These are phyloP conservation scores for Dothiorella sarmentorum DNA, from an alignment of 2,329 filamentous ascomycete genomes.

Conservation along the genomic window DNA sequence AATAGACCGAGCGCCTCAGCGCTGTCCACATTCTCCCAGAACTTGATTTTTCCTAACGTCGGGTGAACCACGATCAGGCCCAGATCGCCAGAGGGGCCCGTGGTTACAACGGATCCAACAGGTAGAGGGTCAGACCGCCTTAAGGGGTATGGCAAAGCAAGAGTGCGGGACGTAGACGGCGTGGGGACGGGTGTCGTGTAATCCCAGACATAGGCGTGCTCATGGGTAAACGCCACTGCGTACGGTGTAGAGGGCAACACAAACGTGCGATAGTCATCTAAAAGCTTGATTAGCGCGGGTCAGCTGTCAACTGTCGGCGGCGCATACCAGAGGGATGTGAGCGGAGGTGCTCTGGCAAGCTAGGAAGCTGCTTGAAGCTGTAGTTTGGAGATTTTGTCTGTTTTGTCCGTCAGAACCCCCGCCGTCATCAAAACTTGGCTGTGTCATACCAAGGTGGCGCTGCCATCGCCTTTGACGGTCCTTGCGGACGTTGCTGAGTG, in stretches of 20 bases:
- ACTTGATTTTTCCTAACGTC: constrained; percentile 77
- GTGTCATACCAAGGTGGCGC: constrained; percentile 61
- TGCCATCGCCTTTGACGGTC: constrained; percentile 66
- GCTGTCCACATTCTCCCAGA: constrained; percentile 93
- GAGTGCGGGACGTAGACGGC: constrained; percentile 74
- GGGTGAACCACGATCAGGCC: constrained; percentile 86
- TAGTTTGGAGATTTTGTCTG: constrained; percentile 84
- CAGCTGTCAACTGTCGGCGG: constrained; percentile 16
- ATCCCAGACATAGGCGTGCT: constrained; percentile 85
- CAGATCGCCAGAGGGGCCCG: constrained; percentile 73
- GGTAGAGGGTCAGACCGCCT: constrained; percentile 71
- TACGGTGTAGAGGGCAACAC: constrained; percentile 62
- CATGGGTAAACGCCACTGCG: constrained; percentile 75
- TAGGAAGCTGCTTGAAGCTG: constrained; percentile 77
- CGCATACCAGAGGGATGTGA: constrained; percentile 59
- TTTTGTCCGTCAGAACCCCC: constrained; percentile 15
- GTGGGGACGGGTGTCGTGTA: constrained; percentile 63
- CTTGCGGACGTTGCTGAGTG: constrained; percentile 38
- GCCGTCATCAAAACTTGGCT: neutral
- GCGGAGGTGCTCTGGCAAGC: constrained; percentile 74
- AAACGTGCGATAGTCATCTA: constrained; percentile 38
- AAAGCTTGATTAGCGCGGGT: neutral
- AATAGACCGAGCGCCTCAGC: constrained; percentile 81
- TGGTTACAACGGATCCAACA: constrained; percentile 76
- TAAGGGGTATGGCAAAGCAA: constrained; percentile 72